These are phyloP conservation scores for Zoysia japonica DNA, from an alignment of 176 grass and related monocot species.

Conservation along the genomic window DNA sequence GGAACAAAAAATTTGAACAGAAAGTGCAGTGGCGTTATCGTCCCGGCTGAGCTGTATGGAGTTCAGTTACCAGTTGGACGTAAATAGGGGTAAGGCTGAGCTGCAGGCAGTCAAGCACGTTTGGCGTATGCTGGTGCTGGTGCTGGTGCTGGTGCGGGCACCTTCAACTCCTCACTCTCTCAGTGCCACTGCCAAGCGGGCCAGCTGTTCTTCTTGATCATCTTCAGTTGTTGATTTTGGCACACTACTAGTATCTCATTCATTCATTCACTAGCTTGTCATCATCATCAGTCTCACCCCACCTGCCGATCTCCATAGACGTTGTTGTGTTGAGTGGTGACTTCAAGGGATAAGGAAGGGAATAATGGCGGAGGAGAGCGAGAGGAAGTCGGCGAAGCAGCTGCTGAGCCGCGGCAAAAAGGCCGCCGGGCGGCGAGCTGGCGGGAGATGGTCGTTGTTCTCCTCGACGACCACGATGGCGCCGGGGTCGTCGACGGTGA, in stretches of 20 bases:
- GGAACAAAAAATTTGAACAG: not conserved
- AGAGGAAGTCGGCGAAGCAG: not conserved
- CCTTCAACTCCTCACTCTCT: no score
- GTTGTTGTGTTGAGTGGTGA: no score
- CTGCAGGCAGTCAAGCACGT: no score
- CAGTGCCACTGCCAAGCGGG: not conserved
- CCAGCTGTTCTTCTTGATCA: no score
- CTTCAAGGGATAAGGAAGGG: not conserved
- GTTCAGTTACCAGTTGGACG: not conserved
- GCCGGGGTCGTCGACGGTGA: not conserved
- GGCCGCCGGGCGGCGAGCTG: not conserved
- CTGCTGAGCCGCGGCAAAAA: not conserved
- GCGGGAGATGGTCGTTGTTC: constrained; percentile 4
- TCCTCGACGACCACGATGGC: not conserved
- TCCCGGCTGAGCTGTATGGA: no score
- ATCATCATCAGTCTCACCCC: no score
- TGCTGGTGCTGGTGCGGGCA: no score
- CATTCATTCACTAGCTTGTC: no score
- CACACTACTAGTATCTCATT: no score
- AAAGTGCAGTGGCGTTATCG: not conserved
- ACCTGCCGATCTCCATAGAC: no score
- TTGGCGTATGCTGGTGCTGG: no score
- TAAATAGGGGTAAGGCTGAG: no score
- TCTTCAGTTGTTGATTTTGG: not conserved
- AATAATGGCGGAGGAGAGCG: not conserved